Evolutionary conservation across 2,329 filamentous ascomycete species (phyloP).

Genomic region (Xylariaceae sp.): DNA sequence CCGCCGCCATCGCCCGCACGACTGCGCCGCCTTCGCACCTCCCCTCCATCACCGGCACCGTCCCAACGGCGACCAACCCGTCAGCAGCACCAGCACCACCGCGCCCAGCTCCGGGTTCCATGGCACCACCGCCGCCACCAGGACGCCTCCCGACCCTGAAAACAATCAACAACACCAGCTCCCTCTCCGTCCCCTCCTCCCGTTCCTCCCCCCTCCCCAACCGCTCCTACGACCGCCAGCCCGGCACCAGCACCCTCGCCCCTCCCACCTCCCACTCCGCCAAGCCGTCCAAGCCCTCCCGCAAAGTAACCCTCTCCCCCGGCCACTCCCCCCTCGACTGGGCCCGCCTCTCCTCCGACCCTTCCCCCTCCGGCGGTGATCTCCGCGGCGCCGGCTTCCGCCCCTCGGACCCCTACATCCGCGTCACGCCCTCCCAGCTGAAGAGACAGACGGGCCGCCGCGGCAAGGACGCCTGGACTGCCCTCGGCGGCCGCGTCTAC

Average conservation of each 20-base stretch:
- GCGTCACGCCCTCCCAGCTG: conserved; percentile 79
- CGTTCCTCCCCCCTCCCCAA: conserved; percentile 34
- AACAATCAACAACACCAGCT: conserved; percentile 11
- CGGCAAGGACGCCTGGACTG: conserved; percentile 86
- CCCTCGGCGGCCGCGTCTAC: conserved; percentile 85
- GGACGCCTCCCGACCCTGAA: conserved; percentile 22
- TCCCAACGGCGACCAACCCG: conserved; percentile 1
- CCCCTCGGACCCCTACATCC: conserved; percentile 51
- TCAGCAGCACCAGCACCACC: too few species aligned
- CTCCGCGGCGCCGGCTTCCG: conserved; percentile 66
- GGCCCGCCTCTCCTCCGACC: conserved; percentile 68
- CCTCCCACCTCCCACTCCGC: conserved; percentile 51
- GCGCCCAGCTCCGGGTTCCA: conserved; percentile 8
- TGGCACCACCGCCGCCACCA: conserved; percentile 19
- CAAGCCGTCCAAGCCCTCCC: conserved; percentile 49
- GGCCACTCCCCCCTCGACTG: conserved; percentile 95
- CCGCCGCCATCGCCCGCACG: conserved; percentile 19
- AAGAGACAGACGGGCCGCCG: conserved; percentile 75
- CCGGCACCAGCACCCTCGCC: conserved; percentile 38
- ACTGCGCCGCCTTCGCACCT: conserved; percentile 2
- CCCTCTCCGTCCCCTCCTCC: conserved; percentile 23
- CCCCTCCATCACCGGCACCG: conserved; percentile 7
- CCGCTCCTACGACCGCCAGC: conserved; percentile 29
- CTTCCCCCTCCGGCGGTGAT: conserved; percentile 52
- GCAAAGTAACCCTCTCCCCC: conserved; percentile 75